Evolutionary conservation across 257 asterid species (phyloP), one percentile per base, ranked within the genome.

Genomic region (Solanum lignicaule): DNA sequence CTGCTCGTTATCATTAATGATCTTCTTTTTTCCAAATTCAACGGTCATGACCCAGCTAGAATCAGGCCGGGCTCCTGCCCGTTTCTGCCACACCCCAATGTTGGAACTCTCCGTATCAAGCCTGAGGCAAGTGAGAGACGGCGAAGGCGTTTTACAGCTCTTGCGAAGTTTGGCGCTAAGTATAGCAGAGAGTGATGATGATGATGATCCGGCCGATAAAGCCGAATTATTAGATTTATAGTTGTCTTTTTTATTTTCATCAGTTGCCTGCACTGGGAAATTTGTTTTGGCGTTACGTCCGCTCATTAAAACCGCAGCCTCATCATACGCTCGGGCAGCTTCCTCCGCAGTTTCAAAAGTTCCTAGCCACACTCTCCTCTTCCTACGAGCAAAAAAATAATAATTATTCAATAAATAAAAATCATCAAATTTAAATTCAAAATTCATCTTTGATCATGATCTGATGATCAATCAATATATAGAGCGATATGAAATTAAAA

Each of bases 281-380:
- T 93, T 93, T 20, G 95, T 93, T 90, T 93, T 93, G 21, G 95
- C 95, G 18, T 93, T 93, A 60, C 94, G 85, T 35, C 95, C 95
- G 15, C 91, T 91, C 94, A 93, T 91, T 46, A 93, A 71, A 62
- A 93, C 60, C 1, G 95, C 95, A 3, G 95, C 95, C 81, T 93
- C 93, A 21, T 93, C 95, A 25, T 93, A 93, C 4, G 95, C 95
- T 68, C 90, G 88, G 0, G 95, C 95, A 2, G 95, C 95, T 29
- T 92, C 94, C 84, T 93, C 95, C 1, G 95, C 95, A 2, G 94
- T 92, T 76, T 92, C 95, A 74, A 91, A 93, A 1, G 95, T 93
- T 31, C 95, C 95, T 14, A 93, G 87, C 95, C 95, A 93, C 32
- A 93, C 92, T 90, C 95, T 93, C 85, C 92, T 92, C 86, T 93